phyloP scores from a whole-genome alignment of 1,284 basidiomycete species.

The Irpex lacteus region DNA sequence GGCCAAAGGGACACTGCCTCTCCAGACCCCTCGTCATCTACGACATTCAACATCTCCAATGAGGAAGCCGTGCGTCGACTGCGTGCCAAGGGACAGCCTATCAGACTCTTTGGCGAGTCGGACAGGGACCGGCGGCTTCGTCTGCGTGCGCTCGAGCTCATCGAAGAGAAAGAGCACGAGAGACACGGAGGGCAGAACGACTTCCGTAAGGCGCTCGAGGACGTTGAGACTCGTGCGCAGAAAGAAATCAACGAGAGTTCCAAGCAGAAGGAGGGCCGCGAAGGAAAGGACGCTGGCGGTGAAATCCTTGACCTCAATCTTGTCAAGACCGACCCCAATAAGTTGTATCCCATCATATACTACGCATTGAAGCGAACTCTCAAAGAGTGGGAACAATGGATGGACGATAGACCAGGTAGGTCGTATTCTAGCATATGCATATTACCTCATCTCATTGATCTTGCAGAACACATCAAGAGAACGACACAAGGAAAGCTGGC shows the following conservation, averaged over 20 bases:
- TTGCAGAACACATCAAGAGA: constrained; percentile 71
- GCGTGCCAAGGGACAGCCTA: constrained; percentile 89
- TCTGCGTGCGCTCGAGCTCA: constrained; percentile 89
- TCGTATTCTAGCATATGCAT: no score
- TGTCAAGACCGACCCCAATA: constrained; percentile 92
- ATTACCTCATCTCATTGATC: background rate
- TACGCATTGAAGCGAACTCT: constrained; percentile 91
- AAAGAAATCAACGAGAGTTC: constrained; percentile 41
- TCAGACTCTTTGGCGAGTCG: constrained; percentile 91
- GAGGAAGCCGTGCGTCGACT: constrained; percentile 90
- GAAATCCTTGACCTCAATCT: constrained; percentile 77
- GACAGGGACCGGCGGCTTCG: constrained; percentile 92
- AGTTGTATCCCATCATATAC: constrained; percentile 96
- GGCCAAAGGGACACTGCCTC: constrained; percentile 26
- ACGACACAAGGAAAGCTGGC: constrained; percentile 92
- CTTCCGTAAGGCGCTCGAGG: constrained; percentile 90
- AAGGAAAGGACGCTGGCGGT: constrained; percentile 46
- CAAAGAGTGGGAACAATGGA: constrained; percentile 94
- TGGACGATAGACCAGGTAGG: constrained; percentile 86
- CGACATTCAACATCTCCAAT: constrained; percentile 84
- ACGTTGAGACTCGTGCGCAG: constrained; percentile 79
- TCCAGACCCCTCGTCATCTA: constrained; percentile 51
- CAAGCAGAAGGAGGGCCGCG: constrained; percentile 58
- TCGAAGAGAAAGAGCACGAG: constrained; percentile 84
- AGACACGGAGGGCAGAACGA: constrained; percentile 85